These are phyloP conservation scores for Claviceps sp. DNA, from an alignment of 2,329 filamentous ascomycete genomes.

Conservation along the genomic window DNA sequence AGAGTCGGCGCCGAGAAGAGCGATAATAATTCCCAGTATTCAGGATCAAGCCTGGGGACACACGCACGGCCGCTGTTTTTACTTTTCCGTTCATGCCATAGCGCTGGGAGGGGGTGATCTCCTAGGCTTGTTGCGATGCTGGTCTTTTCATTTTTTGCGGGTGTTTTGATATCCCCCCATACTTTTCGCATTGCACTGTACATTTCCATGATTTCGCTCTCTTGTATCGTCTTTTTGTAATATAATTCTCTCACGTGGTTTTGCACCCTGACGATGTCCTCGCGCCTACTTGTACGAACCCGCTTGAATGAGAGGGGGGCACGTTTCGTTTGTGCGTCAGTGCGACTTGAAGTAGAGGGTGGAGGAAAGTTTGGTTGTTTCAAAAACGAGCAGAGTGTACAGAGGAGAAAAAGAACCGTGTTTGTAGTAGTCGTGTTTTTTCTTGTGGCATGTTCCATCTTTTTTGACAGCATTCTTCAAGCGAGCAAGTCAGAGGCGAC, in stretches of 20 bases:
- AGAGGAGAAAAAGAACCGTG: neutral
- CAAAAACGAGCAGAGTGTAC: neutral
- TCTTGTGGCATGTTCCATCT: constrained; percentile 1
- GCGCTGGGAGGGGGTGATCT: neutral
- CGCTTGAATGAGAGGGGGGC: neutral
- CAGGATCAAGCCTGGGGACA: neutral
- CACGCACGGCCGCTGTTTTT: neutral
- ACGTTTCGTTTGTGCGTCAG: neutral
- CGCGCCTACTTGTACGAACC: no score
- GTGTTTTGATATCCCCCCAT: constrained; percentile 2
- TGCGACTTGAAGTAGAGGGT: neutral
- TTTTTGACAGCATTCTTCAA: constrained; percentile 1
- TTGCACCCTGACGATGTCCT: no score
- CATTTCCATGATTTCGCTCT: neutral
- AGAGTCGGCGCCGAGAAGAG: neutral
- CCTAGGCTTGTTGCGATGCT: neutral
- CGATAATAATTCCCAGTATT: neutral
- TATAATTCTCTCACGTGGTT: neutral
- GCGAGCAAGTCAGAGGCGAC: neutral
- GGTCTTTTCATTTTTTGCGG: neutral
- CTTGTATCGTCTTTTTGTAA: neutral
- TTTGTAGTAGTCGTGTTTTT: neutral
- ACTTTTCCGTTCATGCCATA: neutral
- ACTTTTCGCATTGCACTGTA: neutral
- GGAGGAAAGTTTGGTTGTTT: neutral